These are phyloP conservation scores for Mucor ambiguus DNA, from an alignment of 371 early-diverging fungal genomes.

Conservation along the genomic window DNA sequence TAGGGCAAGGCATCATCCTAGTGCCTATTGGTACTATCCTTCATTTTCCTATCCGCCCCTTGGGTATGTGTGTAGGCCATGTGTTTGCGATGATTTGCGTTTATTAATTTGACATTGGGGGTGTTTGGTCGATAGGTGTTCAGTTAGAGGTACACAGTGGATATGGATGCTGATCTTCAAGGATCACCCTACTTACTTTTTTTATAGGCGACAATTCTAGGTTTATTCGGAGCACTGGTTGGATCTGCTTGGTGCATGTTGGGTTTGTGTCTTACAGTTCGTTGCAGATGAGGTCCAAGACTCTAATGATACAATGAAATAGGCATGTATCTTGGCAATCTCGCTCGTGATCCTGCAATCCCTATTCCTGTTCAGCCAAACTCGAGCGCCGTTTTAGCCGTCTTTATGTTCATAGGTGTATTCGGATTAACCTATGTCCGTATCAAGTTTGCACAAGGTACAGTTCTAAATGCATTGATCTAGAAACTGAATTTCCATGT, in stretches of 20 bases:
- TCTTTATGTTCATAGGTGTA: constrained; percentile 40
- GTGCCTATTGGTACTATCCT: constrained; percentile 26
- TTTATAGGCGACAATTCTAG: constrained; percentile 18
- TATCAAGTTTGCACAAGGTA: constrained; percentile 41
- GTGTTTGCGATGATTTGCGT: background rate
- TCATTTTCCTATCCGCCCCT: constrained; percentile 24
- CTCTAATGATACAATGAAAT: background rate
- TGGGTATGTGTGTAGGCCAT: constrained; percentile 17
- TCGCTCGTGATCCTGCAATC: constrained; percentile 34
- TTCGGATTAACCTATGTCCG: constrained; percentile 42
- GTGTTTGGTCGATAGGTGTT: no score
- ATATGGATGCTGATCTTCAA: background rate
- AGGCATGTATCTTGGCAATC: constrained; percentile 42
- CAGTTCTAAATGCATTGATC: background rate
- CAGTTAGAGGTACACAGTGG: constrained; percentile 23
- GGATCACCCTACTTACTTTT: background rate
- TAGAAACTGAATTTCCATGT: background rate
- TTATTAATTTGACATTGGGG: background rate
- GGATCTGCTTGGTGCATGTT: constrained; percentile 29
- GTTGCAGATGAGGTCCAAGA: background rate
- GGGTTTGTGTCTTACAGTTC: constrained; percentile 5
- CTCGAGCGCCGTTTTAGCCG: constrained; percentile 38
- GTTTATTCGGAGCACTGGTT: constrained; percentile 19
- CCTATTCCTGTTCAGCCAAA: constrained; percentile 36
- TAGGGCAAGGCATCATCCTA: constrained; percentile 21